These are phyloP conservation scores for Eucalyptus marginata DNA, from an alignment of 345 rosid genomes.

Conservation along the genomic window DNA sequence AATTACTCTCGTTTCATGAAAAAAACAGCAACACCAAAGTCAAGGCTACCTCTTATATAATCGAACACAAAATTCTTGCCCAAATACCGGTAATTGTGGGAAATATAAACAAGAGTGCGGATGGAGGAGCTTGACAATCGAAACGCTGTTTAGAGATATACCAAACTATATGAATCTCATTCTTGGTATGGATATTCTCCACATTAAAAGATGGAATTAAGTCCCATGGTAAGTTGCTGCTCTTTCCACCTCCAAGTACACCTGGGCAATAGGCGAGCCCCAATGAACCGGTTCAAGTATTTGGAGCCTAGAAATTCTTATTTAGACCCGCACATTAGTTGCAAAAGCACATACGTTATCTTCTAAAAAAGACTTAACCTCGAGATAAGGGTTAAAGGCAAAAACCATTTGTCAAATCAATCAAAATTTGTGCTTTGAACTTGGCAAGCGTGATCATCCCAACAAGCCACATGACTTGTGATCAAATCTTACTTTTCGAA, in stretches of 20 bases:
- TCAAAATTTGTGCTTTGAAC: background rate
- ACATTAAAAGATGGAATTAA: background rate
- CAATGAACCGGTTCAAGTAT: background rate
- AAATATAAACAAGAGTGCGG: background rate
- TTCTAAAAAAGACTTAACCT: background rate
- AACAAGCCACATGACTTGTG: background rate
- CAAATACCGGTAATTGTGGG: background rate
- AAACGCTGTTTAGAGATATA: background rate
- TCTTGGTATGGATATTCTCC: background rate
- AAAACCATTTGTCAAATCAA: background rate
- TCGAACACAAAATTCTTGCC: background rate
- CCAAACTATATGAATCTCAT: background rate
- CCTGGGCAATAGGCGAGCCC: background rate
- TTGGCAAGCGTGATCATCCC: background rate
- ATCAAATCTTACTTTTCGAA: background rate
- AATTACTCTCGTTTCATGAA: background rate
- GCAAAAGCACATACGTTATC: background rate
- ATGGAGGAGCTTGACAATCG: background rate
- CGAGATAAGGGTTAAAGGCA: background rate
- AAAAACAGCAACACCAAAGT: background rate
- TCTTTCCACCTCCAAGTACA: background rate
- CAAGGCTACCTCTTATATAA: background rate
- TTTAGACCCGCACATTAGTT: background rate
- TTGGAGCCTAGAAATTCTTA: background rate
- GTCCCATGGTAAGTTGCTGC: background rate